Evolutionary conservation across 2,329 filamentous ascomycete genomes (phyloP).

Genomic region (Colletotrichum navitas): DNA sequence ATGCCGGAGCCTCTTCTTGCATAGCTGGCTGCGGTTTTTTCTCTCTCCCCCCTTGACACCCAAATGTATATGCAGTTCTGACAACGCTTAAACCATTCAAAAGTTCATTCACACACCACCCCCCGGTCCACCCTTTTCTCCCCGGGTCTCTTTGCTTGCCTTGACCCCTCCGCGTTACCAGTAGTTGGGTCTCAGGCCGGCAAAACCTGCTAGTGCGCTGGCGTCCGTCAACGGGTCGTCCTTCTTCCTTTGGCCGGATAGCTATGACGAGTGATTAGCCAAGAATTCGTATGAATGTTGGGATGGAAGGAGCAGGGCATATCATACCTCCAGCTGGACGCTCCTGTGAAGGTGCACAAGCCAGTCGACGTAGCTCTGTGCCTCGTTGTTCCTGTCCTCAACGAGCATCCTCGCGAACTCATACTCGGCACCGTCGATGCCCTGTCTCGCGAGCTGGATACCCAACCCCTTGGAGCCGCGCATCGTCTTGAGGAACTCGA

Average conservation of each 20-base stretch:
- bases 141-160: not conserved
- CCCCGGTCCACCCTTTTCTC: not conserved
- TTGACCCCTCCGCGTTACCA: conserved; percentile 57
- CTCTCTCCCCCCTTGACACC: conserved; percentile 16
- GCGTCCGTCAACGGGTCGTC: conserved; percentile 68
- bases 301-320: not conserved
- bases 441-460: conserved; percentile 91
- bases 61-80: conserved; percentile 39
- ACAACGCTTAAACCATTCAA: conserved; percentile 39
- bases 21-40: conserved; percentile 11
- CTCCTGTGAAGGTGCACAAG: conserved; percentile 93
- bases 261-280: conserved; percentile 54
- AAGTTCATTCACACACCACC: conserved; percentile 7
- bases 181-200: conserved; percentile 70
- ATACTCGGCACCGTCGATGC: conserved; percentile 93
- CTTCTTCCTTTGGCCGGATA: conserved; percentile 78
- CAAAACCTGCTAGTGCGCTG: conserved; percentile 66
- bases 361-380: conserved; percentile 98
- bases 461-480: conserved; percentile 90
- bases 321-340: conserved; percentile 86
- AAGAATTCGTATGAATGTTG: not conserved
- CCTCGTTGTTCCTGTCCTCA: conserved; percentile 97
- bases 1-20: conserved; percentile 13
- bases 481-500: conserved; percentile 85
- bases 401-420: conserved; percentile 93